phyloP scores from a whole-genome alignment of 495 filamentous ascomycete species.

The Neurospora sp. region DNA sequence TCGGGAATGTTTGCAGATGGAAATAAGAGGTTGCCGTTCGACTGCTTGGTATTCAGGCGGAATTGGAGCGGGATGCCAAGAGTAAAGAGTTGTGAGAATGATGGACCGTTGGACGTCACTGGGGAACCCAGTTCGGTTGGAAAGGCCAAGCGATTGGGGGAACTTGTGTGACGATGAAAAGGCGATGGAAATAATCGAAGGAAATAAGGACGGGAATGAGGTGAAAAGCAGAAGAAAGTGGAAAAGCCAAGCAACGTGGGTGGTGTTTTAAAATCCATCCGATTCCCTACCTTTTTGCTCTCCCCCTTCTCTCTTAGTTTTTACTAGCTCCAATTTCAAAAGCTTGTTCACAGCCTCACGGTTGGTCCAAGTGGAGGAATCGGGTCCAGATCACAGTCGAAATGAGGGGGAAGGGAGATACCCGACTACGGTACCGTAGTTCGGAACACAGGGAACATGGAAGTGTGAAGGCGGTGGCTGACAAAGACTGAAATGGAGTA shows the following conservation, averaged over 20 bases:
- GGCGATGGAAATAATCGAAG: neutral
- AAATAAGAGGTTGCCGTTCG: neutral
- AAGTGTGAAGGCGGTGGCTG: neutral
- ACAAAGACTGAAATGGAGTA: neutral
- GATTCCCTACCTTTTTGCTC: neutral
- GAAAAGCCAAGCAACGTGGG: neutral
- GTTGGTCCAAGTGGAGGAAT: neutral
- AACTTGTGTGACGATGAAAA: neutral
- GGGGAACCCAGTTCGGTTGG: neutral
- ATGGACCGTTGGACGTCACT: neutral
- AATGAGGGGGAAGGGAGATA: neutral
- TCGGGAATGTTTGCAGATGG: neutral
- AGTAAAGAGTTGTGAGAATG: neutral
- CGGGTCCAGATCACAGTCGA: neutral
- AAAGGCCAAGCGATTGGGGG: neutral
- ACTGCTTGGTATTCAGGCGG: neutral
- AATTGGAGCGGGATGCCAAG: neutral
- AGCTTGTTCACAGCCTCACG: neutral
- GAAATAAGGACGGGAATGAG: conserved; percentile 4
- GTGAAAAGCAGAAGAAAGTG: neutral
- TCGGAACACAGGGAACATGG: neutral
- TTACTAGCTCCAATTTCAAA: neutral
- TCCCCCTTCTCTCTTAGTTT: neutral
- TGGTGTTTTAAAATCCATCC: neutral
- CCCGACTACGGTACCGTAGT: neutral